Evolutionary conservation across 2,329 filamentous ascomycete genomes (phyloP), one percentile per base, ranked within the genome.

Genomic region (Trichoderma aggressivum): DNA sequence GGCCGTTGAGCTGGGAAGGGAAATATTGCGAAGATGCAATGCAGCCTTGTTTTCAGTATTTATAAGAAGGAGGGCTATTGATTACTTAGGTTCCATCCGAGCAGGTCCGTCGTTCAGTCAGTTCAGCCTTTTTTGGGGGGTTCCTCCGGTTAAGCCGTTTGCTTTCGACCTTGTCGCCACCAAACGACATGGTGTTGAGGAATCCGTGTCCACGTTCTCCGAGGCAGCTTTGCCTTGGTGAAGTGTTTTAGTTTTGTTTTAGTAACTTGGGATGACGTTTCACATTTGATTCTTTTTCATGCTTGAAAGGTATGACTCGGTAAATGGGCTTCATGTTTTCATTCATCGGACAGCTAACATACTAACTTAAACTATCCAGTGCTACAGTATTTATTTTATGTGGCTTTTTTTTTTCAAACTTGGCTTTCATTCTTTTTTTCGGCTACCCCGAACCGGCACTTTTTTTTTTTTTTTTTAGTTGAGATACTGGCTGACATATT

Each of bases 401-500:
- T 39, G 36, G 36, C 36, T 39, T n/a, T 10, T 56, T 58, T 32
- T n/a, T n/a, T 56, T n/a, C 12, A 6, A 28, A 28, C 24, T 36
- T 55, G 28, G 1, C 5, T 55, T 53, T 32, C 39, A n/a, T 47
- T 32, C 12, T 24, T 16, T n/a, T 28, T 53, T 14, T 39, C 50
- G 30, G 65, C 28, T 30, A 34, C n/a, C 24, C 30, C 43, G n/a
- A 58, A 36, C 26, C 24, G 21, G 24, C 30, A 14, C 18, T 39
- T 39, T 39, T 39, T 39, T 8, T 65, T 16, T 39, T 39, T 39
- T 39, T 39, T 39, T 8, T 65, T 32, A 65, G 65, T 86, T 81
- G 26, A 86, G 76, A 73, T 82, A 88, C 64, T 85, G 79, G 71
- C 79, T 76, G 53, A 97, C 84, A 78, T 99, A 99, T 62, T 89